Conservation (phyloP, 2,329 filamentous ascomycete species). For the Botrytis fabae region DNA sequence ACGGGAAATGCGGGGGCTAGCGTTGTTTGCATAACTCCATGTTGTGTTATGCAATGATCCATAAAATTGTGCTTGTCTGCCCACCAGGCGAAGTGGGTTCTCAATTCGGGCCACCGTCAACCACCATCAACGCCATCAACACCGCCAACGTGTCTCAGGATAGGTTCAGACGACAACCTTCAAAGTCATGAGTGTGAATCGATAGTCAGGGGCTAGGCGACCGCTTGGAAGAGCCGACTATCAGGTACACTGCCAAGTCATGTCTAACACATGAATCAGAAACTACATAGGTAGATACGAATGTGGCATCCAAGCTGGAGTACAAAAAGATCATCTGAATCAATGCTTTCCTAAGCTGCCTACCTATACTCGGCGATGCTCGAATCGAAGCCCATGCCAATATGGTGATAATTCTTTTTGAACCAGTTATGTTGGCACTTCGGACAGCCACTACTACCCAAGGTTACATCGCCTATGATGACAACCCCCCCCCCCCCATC, state of each 20-base stretch:
- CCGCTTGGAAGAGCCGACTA: not conserved
- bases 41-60: not conserved
- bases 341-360: not conserved
- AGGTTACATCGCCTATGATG: not conserved
- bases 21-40: not conserved
- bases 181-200: not conserved
- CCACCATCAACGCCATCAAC: not conserved
- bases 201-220: not conserved
- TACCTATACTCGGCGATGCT: not conserved
- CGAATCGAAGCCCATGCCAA: not conserved
- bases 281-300: not conserved
- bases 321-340: not conserved
- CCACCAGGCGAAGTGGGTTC: not conserved
- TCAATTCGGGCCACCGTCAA: not conserved
- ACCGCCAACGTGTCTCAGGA: not conserved
- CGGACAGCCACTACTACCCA: not conserved
- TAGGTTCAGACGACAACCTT: constrained; percentile 8
- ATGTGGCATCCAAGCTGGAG: no score
- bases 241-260: not conserved
- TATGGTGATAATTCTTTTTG: not conserved
- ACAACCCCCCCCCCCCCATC: constrained; percentile 2
- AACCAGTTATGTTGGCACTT: not conserved
- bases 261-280: not conserved
- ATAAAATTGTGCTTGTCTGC: not conserved
- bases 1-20: constrained; percentile 17